Percentiles rank a stretch among this genome's conserved stretches.
Evolutionary conservation across 306 rosid genomes (phyloP).

Genomic region (Inga leiocalycina): DNA sequence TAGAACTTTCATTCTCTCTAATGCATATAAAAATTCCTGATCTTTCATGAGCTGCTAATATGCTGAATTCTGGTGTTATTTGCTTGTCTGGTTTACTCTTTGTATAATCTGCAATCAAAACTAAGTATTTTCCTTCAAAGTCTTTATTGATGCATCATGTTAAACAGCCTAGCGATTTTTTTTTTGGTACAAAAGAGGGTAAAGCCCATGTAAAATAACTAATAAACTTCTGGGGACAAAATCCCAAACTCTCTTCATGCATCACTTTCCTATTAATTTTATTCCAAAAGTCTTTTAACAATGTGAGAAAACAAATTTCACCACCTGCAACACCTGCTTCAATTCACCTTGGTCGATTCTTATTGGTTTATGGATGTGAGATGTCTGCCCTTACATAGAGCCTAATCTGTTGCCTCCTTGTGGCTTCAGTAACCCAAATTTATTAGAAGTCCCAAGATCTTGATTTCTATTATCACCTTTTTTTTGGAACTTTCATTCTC

Average conservation of each 20-base stretch:
- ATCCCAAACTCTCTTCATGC: no score
- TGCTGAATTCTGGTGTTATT: constrained; percentile 5
- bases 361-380: neutral
- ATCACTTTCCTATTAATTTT: no score
- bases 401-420: neutral
- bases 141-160: no score
- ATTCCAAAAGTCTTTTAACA: neutral
- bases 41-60: neutral
- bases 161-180: no score
- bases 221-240: no score
- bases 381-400: neutral
- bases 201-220: no score
- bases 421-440: neutral
- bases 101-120: no score
- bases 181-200: no score
- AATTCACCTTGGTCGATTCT: neutral
- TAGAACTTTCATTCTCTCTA: neutral
- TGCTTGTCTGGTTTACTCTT: no score
- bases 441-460: neutral
- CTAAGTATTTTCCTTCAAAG: no score
- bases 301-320: neutral
- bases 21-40: neutral
- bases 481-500: neutral
- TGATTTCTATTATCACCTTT: neutral
- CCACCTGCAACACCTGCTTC: neutral